Evolutionary conservation across 768 basidiomycete genomes (phyloP).

Genomic region (Floccularia luteovirens): DNA sequence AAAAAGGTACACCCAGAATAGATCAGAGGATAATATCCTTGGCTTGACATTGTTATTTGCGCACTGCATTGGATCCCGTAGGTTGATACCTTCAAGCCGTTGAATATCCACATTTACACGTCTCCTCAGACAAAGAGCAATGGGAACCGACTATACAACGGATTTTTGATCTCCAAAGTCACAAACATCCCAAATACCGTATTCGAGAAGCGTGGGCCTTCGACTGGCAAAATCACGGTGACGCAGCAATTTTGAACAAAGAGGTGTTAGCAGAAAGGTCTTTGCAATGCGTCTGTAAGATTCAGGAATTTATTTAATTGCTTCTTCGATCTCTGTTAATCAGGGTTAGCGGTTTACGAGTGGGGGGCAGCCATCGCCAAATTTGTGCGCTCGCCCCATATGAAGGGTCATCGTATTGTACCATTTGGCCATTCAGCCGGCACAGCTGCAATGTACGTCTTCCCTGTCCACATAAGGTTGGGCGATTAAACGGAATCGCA

Average conservation of each 20-base stretch:
- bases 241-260: slow-evolving; percentile 36
- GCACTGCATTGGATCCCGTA: slow-evolving; percentile 41
- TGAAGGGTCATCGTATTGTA: slow-evolving; percentile 28
- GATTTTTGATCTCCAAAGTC: slow-evolving; percentile 23
- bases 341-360: slow-evolving; percentile 23
- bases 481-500: slow-evolving; percentile 7
- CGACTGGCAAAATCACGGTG: slow-evolving; percentile 45
- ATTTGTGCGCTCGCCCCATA: slow-evolving; percentile 22
- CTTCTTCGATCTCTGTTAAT: not conserved
- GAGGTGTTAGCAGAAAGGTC: slow-evolving; percentile 19
- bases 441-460: slow-evolving; percentile 27
- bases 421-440: slow-evolving; percentile 37
- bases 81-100: slow-evolving; percentile 9
- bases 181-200: slow-evolving; percentile 8
- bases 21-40: slow-evolving; percentile 15
- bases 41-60: slow-evolving; percentile 39
- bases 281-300: slow-evolving; percentile 30
- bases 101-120: not conserved
- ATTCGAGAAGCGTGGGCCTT: slow-evolving; percentile 43
- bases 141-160: slow-evolving; percentile 41
- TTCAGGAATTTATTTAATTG: not conserved
- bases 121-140: slow-evolving; percentile 41
- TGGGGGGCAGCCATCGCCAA: slow-evolving; percentile 26
- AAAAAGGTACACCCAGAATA: slow-evolving; percentile 29
- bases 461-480: not conserved